Base-by-base conservation (phyloP, 306 rosid species). In the Rosa multiflora region DNA sequence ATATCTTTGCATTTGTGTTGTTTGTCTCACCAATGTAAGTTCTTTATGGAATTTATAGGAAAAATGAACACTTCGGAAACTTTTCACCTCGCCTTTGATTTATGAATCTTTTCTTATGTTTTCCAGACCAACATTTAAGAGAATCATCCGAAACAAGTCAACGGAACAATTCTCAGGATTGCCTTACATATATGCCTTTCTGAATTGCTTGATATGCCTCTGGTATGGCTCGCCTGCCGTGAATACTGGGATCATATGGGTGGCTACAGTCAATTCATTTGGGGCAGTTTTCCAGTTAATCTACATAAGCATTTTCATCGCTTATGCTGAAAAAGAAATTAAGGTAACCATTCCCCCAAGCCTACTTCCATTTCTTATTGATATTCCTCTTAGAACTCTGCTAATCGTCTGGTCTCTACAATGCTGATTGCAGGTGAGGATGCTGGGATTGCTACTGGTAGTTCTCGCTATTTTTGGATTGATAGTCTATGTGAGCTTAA, bases 11-110 rank as follows among this genome's bases (percentile, higher is more conserved):
- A 76, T 72, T 83, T 74, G 87, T 47, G 17, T 42, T 86, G 76
- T 86, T 83, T 76, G 58, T 83, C 1, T 81, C 89, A 58, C 84
- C 89, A 10, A 59, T 86, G 89, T 83, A 86, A 83, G 84, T 81
- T 53, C 67, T 53, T 52, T 21, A 21, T 62, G 29, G 44, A 12
- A n/a, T 52, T 29, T 5, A 32, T n/a, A 10, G 4, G 21, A 26
- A 55, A 32, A 32, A 6, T 1, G 40, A 42, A 35, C 18, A 11
- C 2, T 21, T 10, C 10, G 0, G 52, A 47, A 44, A 53, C 2
- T 21, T 26, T 47, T 37, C 23, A 69, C 62, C 43, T 47, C 1
- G 15, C 26, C 6, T 3, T 12, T 68, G 17, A 20, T 70, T 42
- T 51, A 32, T 42, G 52, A 29, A 40, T 63, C 10, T 0, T n/a